Base-by-base conservation (phyloP, 805 yeast genomes). In the Nakazawaea wickerhamii region DNA sequence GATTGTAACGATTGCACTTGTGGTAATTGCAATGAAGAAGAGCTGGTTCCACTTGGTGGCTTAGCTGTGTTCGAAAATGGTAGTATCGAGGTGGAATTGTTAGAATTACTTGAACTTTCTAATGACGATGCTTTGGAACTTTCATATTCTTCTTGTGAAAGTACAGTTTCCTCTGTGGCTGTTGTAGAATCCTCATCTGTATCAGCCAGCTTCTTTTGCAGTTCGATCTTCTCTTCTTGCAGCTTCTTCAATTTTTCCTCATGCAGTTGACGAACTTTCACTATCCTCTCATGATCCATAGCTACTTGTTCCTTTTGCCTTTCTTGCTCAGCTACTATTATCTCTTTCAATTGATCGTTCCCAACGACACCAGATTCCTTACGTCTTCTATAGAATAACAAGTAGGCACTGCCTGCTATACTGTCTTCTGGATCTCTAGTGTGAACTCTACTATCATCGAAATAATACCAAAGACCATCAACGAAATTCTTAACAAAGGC, bases 391-490 rank as follows among this genome's bases (percentile, higher is more conserved):
- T 93, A 91, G 55, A 93, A 91, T 40, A 91, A 62, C 45, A 91
- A 65, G 59, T 91, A 91, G 0, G 98, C 98, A 3, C 95, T 87
- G 1, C 86, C 81, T 5, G 81, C 72, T 9, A 86, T 64, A 8
- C 84, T 63, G 18, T 77, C 73, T 22, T 69, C 69, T 0, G 95
- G 84, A 38, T 75, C 70, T 0, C 79, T 70, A 15, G 67, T 67
- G 0, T 77, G 61, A 1, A 89, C 96, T 25, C 83, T 63, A 2
- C 95, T 79, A 58, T 91, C 99, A 57, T 91, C 90, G 59, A 73
- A 91, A 57, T 89, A 84, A 57, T 89, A 88, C 98, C 98, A 93
- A 45, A 77, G 70, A 17, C 65, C 65, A 54, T 86, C 95, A 33
- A 77, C 69, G 59, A 78, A 81, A 55, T 90, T 90, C 58, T 82